Percentiles rank a stretch among this genome's conserved stretches.
Conservation (phyloP, 306 rosid genomes). For the Benincasa hispida region DNA sequence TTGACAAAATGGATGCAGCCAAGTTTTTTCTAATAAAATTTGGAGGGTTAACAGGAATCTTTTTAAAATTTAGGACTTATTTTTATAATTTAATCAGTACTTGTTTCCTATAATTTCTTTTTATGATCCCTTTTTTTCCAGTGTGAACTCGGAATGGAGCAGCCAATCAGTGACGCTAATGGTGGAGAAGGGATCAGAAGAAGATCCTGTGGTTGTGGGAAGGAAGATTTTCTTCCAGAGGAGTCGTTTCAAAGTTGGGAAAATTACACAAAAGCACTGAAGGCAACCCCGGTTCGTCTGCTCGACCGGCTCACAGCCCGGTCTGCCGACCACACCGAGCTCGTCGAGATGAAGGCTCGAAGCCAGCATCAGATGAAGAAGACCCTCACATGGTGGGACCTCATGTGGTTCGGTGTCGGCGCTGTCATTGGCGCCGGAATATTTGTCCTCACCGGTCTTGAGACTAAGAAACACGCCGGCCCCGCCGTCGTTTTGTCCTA, state of each 20-base stretch:
- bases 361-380: slow-evolving; percentile 74
- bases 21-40: no score
- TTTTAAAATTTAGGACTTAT: no score
- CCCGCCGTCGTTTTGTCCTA: slow-evolving; percentile 72
- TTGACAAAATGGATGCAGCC: no score
- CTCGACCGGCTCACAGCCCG: slow-evolving; percentile 38
- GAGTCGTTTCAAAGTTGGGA: slow-evolving; percentile 61
- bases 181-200: slow-evolving; percentile 21
- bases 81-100: no score
- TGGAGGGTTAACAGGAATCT: no score
- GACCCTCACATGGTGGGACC: slow-evolving; percentile 83
- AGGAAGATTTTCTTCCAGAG: slow-evolving; percentile 67
- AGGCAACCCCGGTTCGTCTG: slow-evolving; percentile 39
- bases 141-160: slow-evolving; percentile 22
- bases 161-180: background rate
- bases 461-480: slow-evolving; percentile 29
- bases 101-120: no score
- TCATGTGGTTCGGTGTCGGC: slow-evolving; percentile 78
- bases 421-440: slow-evolving; percentile 75
- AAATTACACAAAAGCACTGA: slow-evolving; percentile 35
- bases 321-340: slow-evolving; percentile 43
- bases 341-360: slow-evolving; percentile 49
- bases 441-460: slow-evolving; percentile 75
- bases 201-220: slow-evolving; percentile 32
- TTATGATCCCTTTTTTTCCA: no score